These are phyloP conservation scores for Talaromyces wortmannii DNA, from an alignment of 495 filamentous ascomycete genomes.

Conservation along the genomic window DNA sequence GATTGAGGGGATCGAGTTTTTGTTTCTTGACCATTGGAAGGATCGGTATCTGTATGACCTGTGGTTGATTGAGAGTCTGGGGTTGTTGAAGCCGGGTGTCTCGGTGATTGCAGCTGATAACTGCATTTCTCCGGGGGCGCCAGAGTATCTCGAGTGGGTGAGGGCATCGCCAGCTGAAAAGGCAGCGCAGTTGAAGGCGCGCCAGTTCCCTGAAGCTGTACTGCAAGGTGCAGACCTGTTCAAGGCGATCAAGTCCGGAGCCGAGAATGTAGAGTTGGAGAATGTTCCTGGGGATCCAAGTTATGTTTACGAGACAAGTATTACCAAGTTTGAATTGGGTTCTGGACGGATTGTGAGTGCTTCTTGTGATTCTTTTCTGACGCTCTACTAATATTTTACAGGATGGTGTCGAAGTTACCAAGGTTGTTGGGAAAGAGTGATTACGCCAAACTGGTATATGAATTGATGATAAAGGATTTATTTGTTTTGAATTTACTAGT, in stretches of 20 bases:
- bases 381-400: not conserved
- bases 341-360: constrained; percentile 11
- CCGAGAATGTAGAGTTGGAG: constrained; percentile 9
- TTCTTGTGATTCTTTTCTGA: too few relatives aligned
- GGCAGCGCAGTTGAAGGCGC: not conserved
- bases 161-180: constrained; percentile 35
- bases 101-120: constrained; percentile 68
- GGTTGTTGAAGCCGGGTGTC: constrained; percentile 48
- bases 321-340: constrained; percentile 11
- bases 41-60: constrained; percentile 62
- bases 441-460: too few relatives aligned
- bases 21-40: constrained; percentile 75
- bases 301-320: constrained; percentile 11
- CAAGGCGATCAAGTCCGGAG: not conserved
- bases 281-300: constrained; percentile 13
- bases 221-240: constrained; percentile 23
- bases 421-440: constrained; percentile 8
- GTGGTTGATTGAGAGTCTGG: constrained; percentile 64
- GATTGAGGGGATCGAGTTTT: constrained; percentile 53
- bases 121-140: constrained; percentile 66
- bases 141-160: constrained; percentile 62
- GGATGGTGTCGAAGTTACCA: constrained; percentile 15
- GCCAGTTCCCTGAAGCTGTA: not conserved
- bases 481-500: too few relatives aligned
- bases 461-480: too few relatives aligned